These are phyloP conservation scores for Eleusine coracana DNA, from an alignment of 176 grass and related monocot species.

Conservation along the genomic window DNA sequence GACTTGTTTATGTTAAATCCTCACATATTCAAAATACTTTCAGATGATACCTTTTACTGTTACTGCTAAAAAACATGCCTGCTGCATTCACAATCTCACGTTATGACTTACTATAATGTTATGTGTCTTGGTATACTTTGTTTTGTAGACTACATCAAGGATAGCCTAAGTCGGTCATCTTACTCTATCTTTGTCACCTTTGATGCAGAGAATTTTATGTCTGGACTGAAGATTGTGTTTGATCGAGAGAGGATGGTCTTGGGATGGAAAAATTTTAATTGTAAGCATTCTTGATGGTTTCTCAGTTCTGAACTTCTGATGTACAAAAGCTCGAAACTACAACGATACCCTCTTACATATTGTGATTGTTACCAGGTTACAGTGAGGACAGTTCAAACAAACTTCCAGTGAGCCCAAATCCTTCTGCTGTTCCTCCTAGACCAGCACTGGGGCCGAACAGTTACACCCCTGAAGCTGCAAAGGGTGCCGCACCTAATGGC, in stretches of 20 bases:
- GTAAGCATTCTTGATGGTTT: constrained; percentile 49
- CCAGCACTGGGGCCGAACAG: constrained; percentile 37
- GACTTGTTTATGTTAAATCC: not conserved
- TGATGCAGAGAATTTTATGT: constrained; percentile 90
- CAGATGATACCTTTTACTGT: not conserved
- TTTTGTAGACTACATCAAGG: not conserved
- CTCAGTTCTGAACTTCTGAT: not conserved
- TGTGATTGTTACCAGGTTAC: constrained; percentile 46
- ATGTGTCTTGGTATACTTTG: not conserved
- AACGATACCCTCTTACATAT: not conserved
- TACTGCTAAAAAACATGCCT: not conserved
- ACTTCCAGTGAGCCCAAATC: constrained; percentile 41
- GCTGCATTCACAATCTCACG: not conserved
- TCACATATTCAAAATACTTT: not conserved
- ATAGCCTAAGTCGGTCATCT: not conserved
- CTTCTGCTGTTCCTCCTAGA: constrained; percentile 45
- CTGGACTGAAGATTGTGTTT: constrained; percentile 79
- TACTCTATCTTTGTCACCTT: not conserved
- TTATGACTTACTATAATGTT: not conserved
- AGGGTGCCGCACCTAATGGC: constrained; percentile 13
- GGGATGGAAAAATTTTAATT: constrained; percentile 79
- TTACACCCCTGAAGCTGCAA: constrained; percentile 53
- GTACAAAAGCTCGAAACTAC: not conserved
- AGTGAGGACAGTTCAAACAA: constrained; percentile 40
- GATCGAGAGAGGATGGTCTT: constrained; percentile 70